A percentile compares a stretch with the other conserved stretches of the same genome.
Evolutionary conservation across 2,329 filamentous ascomycete genomes (phyloP).

Genomic region (Aphanocladium album): DNA sequence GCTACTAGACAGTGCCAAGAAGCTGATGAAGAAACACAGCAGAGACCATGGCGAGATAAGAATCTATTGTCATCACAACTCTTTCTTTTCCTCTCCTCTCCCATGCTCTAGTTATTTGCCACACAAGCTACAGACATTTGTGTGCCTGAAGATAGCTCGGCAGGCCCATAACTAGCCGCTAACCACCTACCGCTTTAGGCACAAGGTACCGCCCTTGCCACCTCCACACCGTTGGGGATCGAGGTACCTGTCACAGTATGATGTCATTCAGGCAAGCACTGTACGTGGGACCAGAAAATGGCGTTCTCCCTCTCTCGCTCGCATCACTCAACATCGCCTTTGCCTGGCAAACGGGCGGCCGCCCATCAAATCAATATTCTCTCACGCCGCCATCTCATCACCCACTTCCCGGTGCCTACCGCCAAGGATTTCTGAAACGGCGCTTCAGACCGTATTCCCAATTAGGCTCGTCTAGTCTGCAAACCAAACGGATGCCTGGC

Average conservation of each 20-base stretch:
- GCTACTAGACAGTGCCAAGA: too few species aligned
- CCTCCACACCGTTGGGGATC: conserved; percentile 1
- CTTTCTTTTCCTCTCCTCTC: too few species aligned
- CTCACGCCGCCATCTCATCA: not conserved
- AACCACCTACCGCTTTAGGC: not conserved
- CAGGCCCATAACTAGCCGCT: conserved; percentile 7
- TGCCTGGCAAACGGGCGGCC: not conserved
- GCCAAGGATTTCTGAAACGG: not conserved
- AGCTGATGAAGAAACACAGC: too few species aligned
- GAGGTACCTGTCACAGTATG: conserved; percentile 3
- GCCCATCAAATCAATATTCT: not conserved
- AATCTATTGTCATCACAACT: too few species aligned
- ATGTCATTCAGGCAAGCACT: not conserved
- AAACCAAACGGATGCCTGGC: not conserved
- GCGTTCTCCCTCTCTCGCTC: too few species aligned
- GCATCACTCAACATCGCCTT: too few species aligned
- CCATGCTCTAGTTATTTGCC: too few species aligned
- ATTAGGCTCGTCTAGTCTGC: not conserved
- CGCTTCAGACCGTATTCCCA: not conserved
- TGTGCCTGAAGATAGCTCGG: too few species aligned
- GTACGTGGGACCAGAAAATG: not conserved
- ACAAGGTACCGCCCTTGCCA: not conserved
- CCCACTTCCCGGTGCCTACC: not conserved
- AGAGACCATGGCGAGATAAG: too few species aligned
- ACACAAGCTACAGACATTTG: too few species aligned